Base-by-base conservation (phyloP, 148 eudicot genomes). In the Agrostemma githago region DNA sequence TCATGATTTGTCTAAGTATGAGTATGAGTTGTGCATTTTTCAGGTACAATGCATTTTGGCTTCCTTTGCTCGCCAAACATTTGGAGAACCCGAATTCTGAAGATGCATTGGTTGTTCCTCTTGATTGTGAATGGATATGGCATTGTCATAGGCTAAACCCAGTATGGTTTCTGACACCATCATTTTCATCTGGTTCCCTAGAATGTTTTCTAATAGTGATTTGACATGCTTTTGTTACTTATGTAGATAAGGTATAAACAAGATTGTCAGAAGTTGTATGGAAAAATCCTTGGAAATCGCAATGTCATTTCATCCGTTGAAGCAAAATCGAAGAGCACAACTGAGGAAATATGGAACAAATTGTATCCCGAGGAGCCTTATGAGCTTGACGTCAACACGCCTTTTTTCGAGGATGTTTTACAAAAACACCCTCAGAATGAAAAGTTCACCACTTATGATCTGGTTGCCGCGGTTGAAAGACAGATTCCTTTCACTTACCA, bases 121-220 rank as follows among this genome's bases (percentile, higher is more conserved):
- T 92, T 72, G 97, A 92, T 70, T 89, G 90, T 72, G 97, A 92
- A 88, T 92, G 97, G 97, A 76, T 92, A 66, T 92, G 97, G 97
- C 97, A 92, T 21, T 92, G 92, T 74, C 97, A 92, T 84, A 83
- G 95, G 82, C 92, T 92, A 48, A 92, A 89, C 79, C 97, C 95
- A 58, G 97, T 92, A 70, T 54, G 20, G 1, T 12, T 70, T 61
- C 53, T 5, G 19, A 66, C 42, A 6, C 20, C 60, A 5, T 15
- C n/a, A 21, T 26, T 48, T 26, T 53, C 60, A 12, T 6, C 60
- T 26, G 4, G 8, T 51, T 70, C 14, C 41, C n/a, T 46, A 11
- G 39, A 44, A 44, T 19, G 14, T 66, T 0, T 42, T 38, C 42
- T 41, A 26, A 26, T 26, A 26, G 34, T 26, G 34, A 26, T 26